These are phyloP conservation scores for Ganoderma lingzhi DNA, from an alignment of 1,284 basidiomycete species.

Conservation along the genomic window DNA sequence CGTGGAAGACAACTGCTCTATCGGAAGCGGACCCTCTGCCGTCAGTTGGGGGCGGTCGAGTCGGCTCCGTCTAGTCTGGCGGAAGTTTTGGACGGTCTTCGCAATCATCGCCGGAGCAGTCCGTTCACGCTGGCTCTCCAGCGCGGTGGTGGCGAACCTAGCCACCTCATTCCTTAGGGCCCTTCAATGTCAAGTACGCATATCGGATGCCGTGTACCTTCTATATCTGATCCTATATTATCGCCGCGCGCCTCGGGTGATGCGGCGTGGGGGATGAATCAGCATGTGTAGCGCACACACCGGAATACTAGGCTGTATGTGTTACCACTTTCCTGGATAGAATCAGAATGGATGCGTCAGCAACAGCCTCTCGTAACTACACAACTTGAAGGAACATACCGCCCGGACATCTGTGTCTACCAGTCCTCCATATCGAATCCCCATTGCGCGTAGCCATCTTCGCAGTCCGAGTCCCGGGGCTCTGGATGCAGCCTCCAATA, in stretches of 20 bases:
- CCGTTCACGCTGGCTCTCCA: too few relatives aligned
- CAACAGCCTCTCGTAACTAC: neutral
- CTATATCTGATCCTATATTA: too few relatives aligned
- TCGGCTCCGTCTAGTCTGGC: neutral
- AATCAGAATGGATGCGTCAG: neutral
- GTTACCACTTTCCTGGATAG: neutral
- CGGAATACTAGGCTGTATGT: neutral
- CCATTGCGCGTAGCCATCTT: neutral
- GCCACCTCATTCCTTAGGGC: too few relatives aligned
- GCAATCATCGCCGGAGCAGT: neutral
- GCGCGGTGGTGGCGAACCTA: too few relatives aligned
- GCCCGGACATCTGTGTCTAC: neutral
- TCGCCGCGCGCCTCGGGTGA: too few relatives aligned
- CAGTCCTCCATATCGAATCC: neutral
- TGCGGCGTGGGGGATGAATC: too few relatives aligned
- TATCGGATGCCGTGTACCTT: too few relatives aligned
- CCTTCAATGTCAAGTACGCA: too few relatives aligned
- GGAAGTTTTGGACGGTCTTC: neutral
- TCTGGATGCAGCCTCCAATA: neutral
- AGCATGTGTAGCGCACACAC: too few relatives aligned
- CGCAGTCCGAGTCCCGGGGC: neutral
- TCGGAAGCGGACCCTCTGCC: too few relatives aligned
- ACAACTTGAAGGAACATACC: neutral
- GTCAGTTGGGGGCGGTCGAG: neutral
- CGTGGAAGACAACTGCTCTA: too few relatives aligned